Conservation (phyloP, 1,284 basidiomycete genomes). For the Gomphus bonarii region DNA sequence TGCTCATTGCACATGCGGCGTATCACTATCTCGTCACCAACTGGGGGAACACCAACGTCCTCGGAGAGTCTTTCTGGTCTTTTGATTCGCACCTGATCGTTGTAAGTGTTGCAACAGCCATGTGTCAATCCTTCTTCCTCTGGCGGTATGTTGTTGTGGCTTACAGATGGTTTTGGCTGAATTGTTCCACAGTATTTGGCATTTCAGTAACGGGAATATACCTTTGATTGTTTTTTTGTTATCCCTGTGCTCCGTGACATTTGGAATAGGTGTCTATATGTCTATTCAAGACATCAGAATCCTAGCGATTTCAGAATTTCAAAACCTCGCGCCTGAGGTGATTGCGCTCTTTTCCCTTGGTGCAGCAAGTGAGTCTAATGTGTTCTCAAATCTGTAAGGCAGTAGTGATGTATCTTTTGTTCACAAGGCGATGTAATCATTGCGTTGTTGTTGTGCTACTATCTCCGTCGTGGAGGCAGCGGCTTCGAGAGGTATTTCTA, state of each 20-base stretch:
- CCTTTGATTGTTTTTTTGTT: not conserved
- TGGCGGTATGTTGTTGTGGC: not conserved
- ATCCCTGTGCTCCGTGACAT: not conserved
- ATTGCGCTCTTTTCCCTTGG: slow-evolving; percentile 1
- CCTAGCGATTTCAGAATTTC: not conserved
- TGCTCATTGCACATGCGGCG: slow-evolving; percentile 1
- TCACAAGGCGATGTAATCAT: slow-evolving; percentile 4
- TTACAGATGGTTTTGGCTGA: not conserved
- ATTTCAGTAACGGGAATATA: not conserved
- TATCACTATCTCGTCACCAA: slow-evolving; percentile 7
- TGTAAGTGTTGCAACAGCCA: not conserved
- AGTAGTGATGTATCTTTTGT: not conserved
- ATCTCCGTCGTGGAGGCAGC: not conserved
- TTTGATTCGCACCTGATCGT: not conserved
- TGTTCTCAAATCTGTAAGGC: not conserved
- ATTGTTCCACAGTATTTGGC: not conserved
- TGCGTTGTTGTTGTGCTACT: slow-evolving; percentile 5
- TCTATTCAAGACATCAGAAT: not conserved
- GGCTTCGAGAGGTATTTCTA: not conserved
- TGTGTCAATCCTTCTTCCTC: slow-evolving; percentile 4
- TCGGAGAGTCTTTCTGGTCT: not conserved
- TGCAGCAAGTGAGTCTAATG: not conserved
- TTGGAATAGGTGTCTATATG: not conserved
- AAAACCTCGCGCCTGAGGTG: not conserved
- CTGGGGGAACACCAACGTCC: not conserved